Percentiles rank a stretch among this genome's conserved stretches.
phyloP scores from a whole-genome alignment of 2,329 filamentous ascomycete species.

The Fusarium sp. region DNA sequence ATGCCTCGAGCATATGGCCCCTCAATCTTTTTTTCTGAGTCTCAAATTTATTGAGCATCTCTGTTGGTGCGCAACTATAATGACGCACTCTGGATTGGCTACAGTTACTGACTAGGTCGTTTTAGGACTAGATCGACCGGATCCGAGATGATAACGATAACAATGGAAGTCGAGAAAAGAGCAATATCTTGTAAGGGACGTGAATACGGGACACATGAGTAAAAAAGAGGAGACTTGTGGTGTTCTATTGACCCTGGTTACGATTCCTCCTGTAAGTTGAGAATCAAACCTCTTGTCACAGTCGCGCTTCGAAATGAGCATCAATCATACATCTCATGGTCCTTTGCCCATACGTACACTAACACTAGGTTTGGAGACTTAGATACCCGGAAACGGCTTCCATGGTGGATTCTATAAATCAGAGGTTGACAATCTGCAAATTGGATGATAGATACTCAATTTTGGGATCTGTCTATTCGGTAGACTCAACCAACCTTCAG shows the following conservation, averaged over 20 bases:
- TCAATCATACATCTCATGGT: neutral
- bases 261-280: accelerated
- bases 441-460: neutral
- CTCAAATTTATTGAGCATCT: neutral
- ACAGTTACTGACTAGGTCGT: neutral
- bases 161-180: accelerated
- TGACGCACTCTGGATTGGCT: neutral
- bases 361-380: neutral
- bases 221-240: neutral
- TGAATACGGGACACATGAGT: neutral
- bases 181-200: neutral
- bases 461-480: accelerated
- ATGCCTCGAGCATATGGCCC: accelerated
- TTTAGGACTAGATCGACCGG: neutral
- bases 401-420: neutral
- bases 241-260: neutral
- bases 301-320: accelerated
- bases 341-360: neutral
- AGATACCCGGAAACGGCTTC: neutral
- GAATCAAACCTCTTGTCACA: accelerated
- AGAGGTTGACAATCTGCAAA: neutral
- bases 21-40: neutral
- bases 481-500: no score
- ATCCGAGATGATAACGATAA: neutral
- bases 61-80: neutral